Percentiles rank a stretch among this genome's conserved stretches.
Conservation (phyloP, 208 protist genomes). For the Leishmania lainsoni region DNA sequence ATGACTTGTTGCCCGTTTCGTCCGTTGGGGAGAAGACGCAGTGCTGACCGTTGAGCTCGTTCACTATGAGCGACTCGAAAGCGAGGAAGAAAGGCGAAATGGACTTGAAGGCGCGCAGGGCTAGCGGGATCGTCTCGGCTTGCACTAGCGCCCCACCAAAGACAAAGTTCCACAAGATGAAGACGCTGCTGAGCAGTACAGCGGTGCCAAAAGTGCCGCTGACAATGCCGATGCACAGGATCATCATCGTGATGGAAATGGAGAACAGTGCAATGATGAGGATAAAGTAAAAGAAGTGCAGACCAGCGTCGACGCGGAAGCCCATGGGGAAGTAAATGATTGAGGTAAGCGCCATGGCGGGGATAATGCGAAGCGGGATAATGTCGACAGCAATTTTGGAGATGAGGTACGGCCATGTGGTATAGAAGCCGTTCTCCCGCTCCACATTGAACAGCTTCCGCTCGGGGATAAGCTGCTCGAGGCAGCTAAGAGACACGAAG, state of each 20-base stretch:
- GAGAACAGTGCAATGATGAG: conserved; percentile 85
- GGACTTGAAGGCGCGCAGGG: conserved; percentile 63
- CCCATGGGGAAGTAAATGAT: conserved; percentile 94
- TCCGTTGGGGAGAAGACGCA: conserved; percentile 85
- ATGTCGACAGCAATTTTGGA: conserved; percentile 92
- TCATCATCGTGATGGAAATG: conserved; percentile 76
- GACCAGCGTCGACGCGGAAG: conserved; percentile 75
- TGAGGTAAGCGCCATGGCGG: conserved; percentile 77
- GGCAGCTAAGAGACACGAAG: conserved; percentile 85
- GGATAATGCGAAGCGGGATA: conserved; percentile 84
- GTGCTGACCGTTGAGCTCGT: conserved; percentile 88
- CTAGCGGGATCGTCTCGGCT: conserved; percentile 73
- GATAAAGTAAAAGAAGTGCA: conserved; percentile 91
- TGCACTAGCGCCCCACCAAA: conserved; percentile 92
- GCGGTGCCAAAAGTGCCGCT: conserved; percentile 78
- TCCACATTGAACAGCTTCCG: conserved; percentile 89
- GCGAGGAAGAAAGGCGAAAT: conserved; percentile 91
- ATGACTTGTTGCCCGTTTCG: conserved; percentile 68
- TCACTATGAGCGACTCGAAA: conserved; percentile 92
- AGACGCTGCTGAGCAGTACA: conserved; percentile 83
- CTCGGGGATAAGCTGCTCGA: conserved; percentile 90
- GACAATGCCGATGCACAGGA: conserved; percentile 84
- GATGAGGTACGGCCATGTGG: conserved; percentile 85
- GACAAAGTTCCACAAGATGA: conserved; percentile 92
- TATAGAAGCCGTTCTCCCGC: conserved; percentile 90